phyloP scores from a whole-genome alignment of 305 asterid genomes.

The Solanum hybrid region DNA sequence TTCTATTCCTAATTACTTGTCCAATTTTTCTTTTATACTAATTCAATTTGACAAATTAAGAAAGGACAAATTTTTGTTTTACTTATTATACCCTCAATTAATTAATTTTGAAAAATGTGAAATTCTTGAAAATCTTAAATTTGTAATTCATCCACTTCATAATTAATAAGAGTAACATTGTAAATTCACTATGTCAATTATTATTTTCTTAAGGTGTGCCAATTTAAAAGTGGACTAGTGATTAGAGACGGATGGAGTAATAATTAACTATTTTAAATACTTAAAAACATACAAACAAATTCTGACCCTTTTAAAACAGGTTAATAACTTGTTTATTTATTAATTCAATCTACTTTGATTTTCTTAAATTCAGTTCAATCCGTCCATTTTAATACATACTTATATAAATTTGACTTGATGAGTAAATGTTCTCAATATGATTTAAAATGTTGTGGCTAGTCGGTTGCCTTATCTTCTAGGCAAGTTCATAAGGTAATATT shows the following conservation, averaged over 20 bases:
- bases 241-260: too few species aligned
- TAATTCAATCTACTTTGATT: not conserved
- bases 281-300: too few species aligned
- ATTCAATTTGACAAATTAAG: too few species aligned
- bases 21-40: too few species aligned
- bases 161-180: too few species aligned
- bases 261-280: too few species aligned
- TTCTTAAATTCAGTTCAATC: not conserved
- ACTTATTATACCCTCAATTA: not conserved
- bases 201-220: not conserved
- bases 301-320: not conserved
- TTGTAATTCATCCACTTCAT: too few species aligned
- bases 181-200: not conserved
- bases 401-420: not conserved
- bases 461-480: not conserved
- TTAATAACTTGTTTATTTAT: not conserved
- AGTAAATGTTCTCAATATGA: not conserved
- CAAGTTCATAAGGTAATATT: not conserved
- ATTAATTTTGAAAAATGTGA: too few species aligned
- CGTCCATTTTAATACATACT: not conserved
- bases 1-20: not conserved
- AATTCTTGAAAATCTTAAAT: too few species aligned
- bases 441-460: not conserved
- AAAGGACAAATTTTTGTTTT: too few species aligned
- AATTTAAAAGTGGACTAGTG: rapidly evolving